phyloP scores from a whole-genome alignment of 441 rosid genomes.

The Bruguiera hainesii region DNA sequence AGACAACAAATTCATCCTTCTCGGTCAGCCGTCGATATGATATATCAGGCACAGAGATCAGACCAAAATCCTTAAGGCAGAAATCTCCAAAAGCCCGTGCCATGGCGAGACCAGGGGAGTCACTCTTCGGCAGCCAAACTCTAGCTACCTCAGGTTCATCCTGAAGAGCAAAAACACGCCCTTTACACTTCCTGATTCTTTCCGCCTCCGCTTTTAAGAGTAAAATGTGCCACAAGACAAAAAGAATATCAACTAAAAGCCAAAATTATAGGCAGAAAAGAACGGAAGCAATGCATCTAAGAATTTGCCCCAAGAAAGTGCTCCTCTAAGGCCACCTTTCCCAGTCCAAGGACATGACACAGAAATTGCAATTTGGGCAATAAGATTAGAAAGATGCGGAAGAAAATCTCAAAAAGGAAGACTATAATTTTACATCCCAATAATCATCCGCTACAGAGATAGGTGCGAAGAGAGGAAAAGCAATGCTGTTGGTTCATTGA shows the following conservation, averaged over 20 bases:
- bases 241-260: neutral
- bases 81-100: conserved; percentile 89
- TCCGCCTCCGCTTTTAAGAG: conserved; percentile 54
- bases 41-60: conserved; percentile 72
- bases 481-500: neutral
- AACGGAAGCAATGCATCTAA: neutral
- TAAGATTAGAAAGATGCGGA: too few species aligned
- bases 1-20: conserved; percentile 64
- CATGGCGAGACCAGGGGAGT: conserved; percentile 89
- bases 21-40: conserved; percentile 41
- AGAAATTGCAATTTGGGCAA: too few species aligned
- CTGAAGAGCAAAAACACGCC: conserved; percentile 68
- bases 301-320: too few species aligned
- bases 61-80: conserved; percentile 76
- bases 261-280: neutral
- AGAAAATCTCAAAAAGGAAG: too few species aligned
- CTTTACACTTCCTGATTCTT: conserved; percentile 63
- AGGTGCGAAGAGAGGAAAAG: too few species aligned
- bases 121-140: conserved; percentile 68
- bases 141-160: conserved; percentile 79
- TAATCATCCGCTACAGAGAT: too few species aligned
- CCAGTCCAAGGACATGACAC: too few species aligned
- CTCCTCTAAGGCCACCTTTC: too few species aligned
- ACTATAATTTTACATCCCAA: too few species aligned
- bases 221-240: neutral